A percentile compares a stretch with the other conserved stretches of the same genome.
phyloP scores from a whole-genome alignment of 257 asterid genomes.

The Scutellaria minor region DNA sequence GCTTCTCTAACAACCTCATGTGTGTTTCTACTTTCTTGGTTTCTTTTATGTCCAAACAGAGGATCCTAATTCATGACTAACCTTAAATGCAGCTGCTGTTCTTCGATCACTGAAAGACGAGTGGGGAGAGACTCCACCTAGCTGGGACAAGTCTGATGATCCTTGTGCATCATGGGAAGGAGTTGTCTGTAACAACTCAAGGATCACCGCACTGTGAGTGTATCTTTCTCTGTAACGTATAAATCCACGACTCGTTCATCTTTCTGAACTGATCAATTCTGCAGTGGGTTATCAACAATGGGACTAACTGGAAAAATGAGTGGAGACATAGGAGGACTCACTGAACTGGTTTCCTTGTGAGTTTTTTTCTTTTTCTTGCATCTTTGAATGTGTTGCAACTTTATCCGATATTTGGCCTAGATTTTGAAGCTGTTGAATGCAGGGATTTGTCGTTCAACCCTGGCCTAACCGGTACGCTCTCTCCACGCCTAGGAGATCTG shows the following conservation, averaged over 20 bases:
- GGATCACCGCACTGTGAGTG: slow-evolving; percentile 74
- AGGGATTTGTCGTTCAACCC: slow-evolving; percentile 91
- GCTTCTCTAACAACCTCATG: not conserved
- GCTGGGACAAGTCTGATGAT: slow-evolving; percentile 76
- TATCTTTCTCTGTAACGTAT: not conserved
- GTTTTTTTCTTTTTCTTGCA: slow-evolving; percentile 33
- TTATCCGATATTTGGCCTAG: not conserved
- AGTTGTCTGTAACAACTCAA: slow-evolving; percentile 67
- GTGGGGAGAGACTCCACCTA: slow-evolving; percentile 79
- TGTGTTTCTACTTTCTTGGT: not conserved
- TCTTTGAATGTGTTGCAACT: not conserved
- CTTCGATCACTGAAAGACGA: slow-evolving; percentile 77
- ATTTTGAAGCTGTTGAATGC: slow-evolving; percentile 32
- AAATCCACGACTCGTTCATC: not conserved
- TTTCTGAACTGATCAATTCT: slow-evolving; percentile 6
- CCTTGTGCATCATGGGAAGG: slow-evolving; percentile 90
- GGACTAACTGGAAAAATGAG: slow-evolving; percentile 71
- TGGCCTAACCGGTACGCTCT: slow-evolving; percentile 74
- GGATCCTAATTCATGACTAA: not conserved
- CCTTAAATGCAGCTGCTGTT: slow-evolving; percentile 58
- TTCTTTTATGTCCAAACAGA: slow-evolving; percentile 20
- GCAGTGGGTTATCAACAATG: slow-evolving; percentile 88
- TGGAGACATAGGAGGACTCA: slow-evolving; percentile 85
- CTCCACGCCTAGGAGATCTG: slow-evolving; percentile 86
- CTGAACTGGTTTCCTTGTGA: slow-evolving; percentile 75